These are phyloP conservation scores for Neofusicoccum cordaticola DNA, from an alignment of 2,329 filamentous ascomycete species.

Conservation along the genomic window DNA sequence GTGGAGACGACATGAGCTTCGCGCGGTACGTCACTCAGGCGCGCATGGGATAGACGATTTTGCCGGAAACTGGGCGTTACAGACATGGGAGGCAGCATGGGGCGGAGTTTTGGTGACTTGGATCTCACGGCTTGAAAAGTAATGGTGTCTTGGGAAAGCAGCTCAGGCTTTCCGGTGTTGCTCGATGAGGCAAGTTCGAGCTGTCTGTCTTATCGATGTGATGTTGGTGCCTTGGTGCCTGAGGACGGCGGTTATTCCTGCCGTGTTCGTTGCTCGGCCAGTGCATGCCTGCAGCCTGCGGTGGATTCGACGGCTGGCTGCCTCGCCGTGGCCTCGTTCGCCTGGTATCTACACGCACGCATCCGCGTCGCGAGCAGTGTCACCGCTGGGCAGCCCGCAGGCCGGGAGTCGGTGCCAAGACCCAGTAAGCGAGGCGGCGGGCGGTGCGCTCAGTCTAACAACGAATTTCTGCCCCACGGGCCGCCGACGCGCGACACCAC, in stretches of 20 bases:
- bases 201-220: no score
- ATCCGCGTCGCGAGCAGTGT: no score
- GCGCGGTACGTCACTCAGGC: conserved; percentile 46
- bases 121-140: not conserved
- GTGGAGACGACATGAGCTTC: conserved; percentile 52
- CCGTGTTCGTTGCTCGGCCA: not conserved
- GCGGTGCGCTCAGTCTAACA: conserved; percentile 4
- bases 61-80: conserved; percentile 4
- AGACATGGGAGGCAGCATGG: conserved; percentile 7
- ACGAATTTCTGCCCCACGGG: conserved; percentile 19
- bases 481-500: conserved; percentile 17
- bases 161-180: not conserved
- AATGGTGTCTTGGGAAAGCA: not conserved
- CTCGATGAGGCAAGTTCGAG: not conserved
- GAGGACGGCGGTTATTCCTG: not conserved
- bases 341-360: no score
- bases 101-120: not conserved
- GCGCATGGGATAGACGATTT: conserved; percentile 6
- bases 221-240: not conserved
- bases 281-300: no score
- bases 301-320: no score
- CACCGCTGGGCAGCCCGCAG: no score
- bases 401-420: not conserved
- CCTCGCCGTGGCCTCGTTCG: no score
- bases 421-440: conserved; percentile 8